phyloP scores from a whole-genome alignment of 2,329 filamentous ascomycete genomes.

The Neofusicoccum parvum region DNA sequence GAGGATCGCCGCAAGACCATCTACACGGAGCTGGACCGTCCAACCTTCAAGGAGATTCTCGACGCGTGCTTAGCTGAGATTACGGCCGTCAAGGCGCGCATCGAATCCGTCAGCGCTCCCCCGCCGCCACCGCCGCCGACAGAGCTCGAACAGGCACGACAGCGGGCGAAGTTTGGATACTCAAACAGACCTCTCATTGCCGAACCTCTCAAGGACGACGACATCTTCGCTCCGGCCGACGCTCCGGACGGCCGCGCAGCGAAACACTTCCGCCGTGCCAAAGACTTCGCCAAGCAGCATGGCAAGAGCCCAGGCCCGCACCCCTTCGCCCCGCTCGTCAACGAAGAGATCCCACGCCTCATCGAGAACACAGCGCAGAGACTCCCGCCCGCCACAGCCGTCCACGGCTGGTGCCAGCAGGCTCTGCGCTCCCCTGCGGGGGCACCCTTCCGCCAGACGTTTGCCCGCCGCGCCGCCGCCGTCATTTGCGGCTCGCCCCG shows the following conservation, averaged over 20 bases:
- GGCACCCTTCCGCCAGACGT: slow-evolving; percentile 69
- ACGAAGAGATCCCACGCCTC: slow-evolving; percentile 27
- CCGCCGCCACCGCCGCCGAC: slow-evolving; percentile 37
- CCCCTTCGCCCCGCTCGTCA: slow-evolving; percentile 6
- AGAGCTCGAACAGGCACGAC: slow-evolving; percentile 34
- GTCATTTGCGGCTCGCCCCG: slow-evolving; percentile 75
- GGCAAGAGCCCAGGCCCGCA: slow-evolving; percentile 31
- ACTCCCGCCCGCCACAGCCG: background rate
- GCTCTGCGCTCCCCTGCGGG: slow-evolving; percentile 52
- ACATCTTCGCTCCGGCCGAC: slow-evolving; percentile 49
- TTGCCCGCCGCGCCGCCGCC: slow-evolving; percentile 64
- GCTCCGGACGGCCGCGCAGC: slow-evolving; percentile 39
- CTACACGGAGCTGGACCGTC: slow-evolving; percentile 84
- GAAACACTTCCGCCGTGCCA: slow-evolving; percentile 44
- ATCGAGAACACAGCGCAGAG: slow-evolving; percentile 1
- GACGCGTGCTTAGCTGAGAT: slow-evolving; percentile 70
- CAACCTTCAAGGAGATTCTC: slow-evolving; percentile 79
- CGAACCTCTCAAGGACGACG: slow-evolving; percentile 48
- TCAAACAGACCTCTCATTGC: slow-evolving; percentile 49
- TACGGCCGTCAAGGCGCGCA: slow-evolving; percentile 65
- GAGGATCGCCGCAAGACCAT: slow-evolving; percentile 77
- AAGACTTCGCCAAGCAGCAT: slow-evolving; percentile 49
- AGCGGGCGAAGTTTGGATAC: background rate
- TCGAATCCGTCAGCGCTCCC: slow-evolving; percentile 53
- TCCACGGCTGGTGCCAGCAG: background rate